Conservation (phyloP, 179 eudicot genomes). For the Silene noctiflora region DNA sequence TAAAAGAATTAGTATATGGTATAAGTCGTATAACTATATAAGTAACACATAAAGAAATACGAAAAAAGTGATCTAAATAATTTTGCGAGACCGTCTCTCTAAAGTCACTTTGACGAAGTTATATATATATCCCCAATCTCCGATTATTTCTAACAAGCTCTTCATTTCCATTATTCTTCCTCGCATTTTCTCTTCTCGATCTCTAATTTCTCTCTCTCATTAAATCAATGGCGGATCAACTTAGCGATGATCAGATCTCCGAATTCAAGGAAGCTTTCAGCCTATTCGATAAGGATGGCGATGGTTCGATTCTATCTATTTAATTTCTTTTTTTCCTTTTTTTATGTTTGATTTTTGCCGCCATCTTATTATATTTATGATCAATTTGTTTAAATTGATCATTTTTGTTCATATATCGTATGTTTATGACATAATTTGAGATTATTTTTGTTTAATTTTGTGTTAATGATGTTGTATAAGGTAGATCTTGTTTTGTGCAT, state of each 20-base stretch:
- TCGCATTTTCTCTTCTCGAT: not conserved
- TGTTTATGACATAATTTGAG: not conserved
- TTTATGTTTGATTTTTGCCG: not conserved
- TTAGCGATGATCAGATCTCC: constrained; percentile 51
- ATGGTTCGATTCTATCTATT: constrained; percentile 29
- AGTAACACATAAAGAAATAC: no score
- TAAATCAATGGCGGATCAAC: constrained; percentile 43
- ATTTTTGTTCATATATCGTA: not conserved
- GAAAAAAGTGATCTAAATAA: no score
- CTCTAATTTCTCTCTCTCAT: not conserved
- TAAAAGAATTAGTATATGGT: no score
- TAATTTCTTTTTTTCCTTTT: no score
- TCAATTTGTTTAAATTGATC: not conserved
- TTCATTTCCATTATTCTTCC: not conserved
- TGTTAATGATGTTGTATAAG: not conserved
- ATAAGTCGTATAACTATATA: no score
- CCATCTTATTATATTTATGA: not conserved
- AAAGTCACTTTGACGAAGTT: not conserved
- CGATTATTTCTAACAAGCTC: not conserved
- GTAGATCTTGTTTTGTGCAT: constrained; percentile 12
- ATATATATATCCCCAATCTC: not conserved
- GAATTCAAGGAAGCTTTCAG: constrained; percentile 54
- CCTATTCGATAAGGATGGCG: constrained; percentile 53
- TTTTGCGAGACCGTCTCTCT: no score
- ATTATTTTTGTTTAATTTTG: not conserved